Conservation (phyloP, 1,139 yeast species). For the Diutina scorzettiae region DNA sequence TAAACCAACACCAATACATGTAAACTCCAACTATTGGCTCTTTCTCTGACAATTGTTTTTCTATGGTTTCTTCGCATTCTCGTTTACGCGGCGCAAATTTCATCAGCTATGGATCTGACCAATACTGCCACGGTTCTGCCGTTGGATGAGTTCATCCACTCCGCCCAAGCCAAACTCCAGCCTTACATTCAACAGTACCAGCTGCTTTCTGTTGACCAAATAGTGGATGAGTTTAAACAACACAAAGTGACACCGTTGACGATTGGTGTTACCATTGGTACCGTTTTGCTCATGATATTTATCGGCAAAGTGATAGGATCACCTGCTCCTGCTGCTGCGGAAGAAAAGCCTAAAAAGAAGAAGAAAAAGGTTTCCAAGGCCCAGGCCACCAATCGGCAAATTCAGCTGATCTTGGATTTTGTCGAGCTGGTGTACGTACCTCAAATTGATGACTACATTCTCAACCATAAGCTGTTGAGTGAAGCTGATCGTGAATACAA, state of each 20-base stretch:
- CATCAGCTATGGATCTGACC: no score
- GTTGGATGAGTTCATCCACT: constrained; percentile 1
- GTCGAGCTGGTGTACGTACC: constrained; percentile 34
- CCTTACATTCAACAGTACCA: neutral
- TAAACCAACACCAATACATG: no score
- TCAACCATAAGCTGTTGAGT: constrained; percentile 20
- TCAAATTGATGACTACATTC: constrained; percentile 30
- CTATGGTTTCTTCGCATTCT: no score
- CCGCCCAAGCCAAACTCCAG: neutral
- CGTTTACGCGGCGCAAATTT: no score
- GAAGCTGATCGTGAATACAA: constrained; percentile 34
- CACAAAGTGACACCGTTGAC: constrained; percentile 25
- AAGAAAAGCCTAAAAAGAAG: constrained; percentile 13
- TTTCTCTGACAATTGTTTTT: no score
- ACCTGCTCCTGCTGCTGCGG: constrained; percentile 7
- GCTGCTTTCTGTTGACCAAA: constrained; percentile 13
- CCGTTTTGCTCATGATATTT: constrained; percentile 13
- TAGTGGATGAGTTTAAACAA: constrained; percentile 20
- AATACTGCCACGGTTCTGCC: neutral
- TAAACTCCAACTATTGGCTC: no score
- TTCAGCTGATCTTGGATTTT: constrained; percentile 29
- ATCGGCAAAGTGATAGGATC: constrained; percentile 11
- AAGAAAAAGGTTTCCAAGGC: constrained; percentile 32
- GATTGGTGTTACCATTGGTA: constrained; percentile 21
- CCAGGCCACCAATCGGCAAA: constrained; percentile 30